These are phyloP conservation scores for Sinapis alba DNA, from an alignment of 441 rosid genomes.

Conservation along the genomic window DNA sequence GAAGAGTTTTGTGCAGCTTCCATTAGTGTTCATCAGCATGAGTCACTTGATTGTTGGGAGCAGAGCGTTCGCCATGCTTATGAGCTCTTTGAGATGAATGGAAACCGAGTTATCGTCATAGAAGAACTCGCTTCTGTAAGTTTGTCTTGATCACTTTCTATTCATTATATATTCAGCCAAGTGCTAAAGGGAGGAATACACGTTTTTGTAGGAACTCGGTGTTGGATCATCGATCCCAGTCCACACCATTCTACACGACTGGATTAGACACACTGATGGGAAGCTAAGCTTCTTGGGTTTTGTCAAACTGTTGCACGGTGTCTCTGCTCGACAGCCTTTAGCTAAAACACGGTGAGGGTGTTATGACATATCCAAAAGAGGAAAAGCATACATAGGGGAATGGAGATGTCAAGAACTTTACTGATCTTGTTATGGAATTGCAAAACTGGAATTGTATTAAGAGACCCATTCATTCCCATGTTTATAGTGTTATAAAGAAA, in stretches of 20 bases:
- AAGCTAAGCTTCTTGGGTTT: conserved; percentile 96
- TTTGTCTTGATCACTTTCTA: background rate
- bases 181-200: background rate
- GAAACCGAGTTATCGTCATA: conserved; percentile 83
- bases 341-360: conserved; percentile 48
- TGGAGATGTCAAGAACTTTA: conserved; percentile 26
- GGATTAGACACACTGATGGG: conserved; percentile 90
- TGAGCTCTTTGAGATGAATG: conserved; percentile 83
- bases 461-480: conserved; percentile 5
- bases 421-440: conserved; percentile 22
- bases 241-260: conserved; percentile 79
- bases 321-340: conserved; percentile 58
- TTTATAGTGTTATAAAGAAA: conserved; percentile 26
- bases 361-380: background rate
- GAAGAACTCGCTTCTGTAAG: conserved; percentile 95
- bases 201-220: conserved; percentile 75
- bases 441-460: conserved; percentile 12
- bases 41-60: conserved; percentile 86
- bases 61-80: conserved; percentile 73
- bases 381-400: conserved; percentile 22
- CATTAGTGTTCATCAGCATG: conserved; percentile 85
- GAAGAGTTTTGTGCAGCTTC: conserved; percentile 98
- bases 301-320: conserved; percentile 76
- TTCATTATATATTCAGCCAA: background rate
- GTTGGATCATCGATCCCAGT: conserved; percentile 90